Base-by-base conservation (phyloP, 202 grass and related monocot species). In the Dendrocalamus latiflorus region DNA sequence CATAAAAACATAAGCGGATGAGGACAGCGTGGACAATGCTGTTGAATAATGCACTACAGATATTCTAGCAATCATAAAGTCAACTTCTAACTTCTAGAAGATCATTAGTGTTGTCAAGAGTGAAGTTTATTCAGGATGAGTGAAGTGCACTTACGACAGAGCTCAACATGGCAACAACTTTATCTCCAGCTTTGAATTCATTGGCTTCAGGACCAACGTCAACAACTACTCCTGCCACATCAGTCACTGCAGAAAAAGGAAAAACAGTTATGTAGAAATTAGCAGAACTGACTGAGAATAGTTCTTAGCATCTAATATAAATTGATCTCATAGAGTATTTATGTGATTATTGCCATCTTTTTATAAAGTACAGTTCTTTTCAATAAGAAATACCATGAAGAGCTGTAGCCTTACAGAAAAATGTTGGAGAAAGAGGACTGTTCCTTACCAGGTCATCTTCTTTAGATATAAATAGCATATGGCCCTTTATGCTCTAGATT, bases 181-280 rank as follows among this genome's bases (percentile, higher is more conserved):
- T 82, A 84, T 94, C 92, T 59, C 92, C 92, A 30, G 64, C 43
- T 17, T 74, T 44, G 62, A 89, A 82, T 45, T 66, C 80, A n/a
- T 70, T 59, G 7, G 89, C 77, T 36, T 81, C 92, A 28, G 89
- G 77, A 61, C 92, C 86, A 66, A 94, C 77, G 24, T 72, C 74
- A 82, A 79, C 83, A 28, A 94, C 79, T n/a, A 79, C 68, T 91
- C 92, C 92, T 26, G 86, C 84, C 59, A 85, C 79, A 60, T 89
- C 87, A 80, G 84, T 85, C 48, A 76, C 84, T 90, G 57, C 78
- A 86, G 3, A 9, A 45, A 55, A n/a, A 24, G 7, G 24, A 49
- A 37, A 6, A 24, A 10, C 10, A 82, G 68, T 38, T 4, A 44
- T 51, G 41, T 3, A 64, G 0, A 13, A 41, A 54, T 78, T 53